Evolutionary conservation across 2,329 filamentous ascomycete genomes (phyloP), one percentile per base, ranked within the genome.

Genomic region (Phyllosticta citrichinensis): DNA sequence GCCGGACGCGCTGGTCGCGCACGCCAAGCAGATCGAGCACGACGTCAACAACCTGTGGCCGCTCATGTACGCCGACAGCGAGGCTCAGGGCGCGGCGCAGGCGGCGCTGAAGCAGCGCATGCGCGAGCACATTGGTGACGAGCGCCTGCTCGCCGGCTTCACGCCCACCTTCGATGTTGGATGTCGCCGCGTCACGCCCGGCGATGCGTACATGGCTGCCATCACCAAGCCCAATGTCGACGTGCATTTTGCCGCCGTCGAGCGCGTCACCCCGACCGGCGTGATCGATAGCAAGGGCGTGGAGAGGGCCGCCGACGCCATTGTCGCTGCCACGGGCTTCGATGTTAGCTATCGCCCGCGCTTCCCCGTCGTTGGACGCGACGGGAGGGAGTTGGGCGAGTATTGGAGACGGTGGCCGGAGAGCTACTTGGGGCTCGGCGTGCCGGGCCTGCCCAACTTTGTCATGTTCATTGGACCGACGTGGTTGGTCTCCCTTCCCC

Each of bases 91-190:
- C 12, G 63, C 63, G 17, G 72, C 68, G 0, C 73, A 76, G 62
- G 65, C 74, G 52, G 52, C 73, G 5, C 77, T 80, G 61, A 66
- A 66, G 24, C 66, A 69, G 3, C 71, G 78, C 14, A 82, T 81
- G 79, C 72, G 70, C 12, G 77, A 81, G 62, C 75, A 74, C 58
- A 79, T 83, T 66, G 80, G 79, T 63, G 79, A 82, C 62, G 71
- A 80, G 63, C 70, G 79, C 11, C 69, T 81, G 24, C 66, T 80
- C 2, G 67, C 80, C 58, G 77, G 77, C 5, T 79, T 79, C 60
- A 78, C 74, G 5, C 77, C 77, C 0, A 76, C 73, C 17, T 80
- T 76, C 24, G 74, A 74, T 12, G 63, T 79, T 47, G 78, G 78
- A 1, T 80, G 76, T 61, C 72, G 77, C 11, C 65, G 77, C n/a